These are phyloP conservation scores for Vitellaria paradoxa DNA, from an alignment of 179 eudicot species.

Conservation along the genomic window DNA sequence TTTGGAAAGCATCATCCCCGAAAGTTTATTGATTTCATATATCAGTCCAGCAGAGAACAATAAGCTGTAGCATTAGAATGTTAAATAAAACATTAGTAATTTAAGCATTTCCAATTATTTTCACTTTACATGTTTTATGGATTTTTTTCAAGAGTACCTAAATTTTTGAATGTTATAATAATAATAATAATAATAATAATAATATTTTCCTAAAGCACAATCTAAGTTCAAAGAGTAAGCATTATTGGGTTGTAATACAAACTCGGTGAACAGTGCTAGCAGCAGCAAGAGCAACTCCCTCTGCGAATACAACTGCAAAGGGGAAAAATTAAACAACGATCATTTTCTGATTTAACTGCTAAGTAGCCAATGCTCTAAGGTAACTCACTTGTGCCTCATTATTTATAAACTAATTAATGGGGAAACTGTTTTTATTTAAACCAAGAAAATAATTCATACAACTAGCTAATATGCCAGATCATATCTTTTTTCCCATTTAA, in stretches of 20 bases:
- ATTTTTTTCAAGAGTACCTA: too few species aligned
- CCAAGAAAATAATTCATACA: not conserved
- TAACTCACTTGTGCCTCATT: not conserved
- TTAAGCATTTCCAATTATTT: too few species aligned
- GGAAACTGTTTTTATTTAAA: not conserved
- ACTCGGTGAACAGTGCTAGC: conserved; percentile 81
- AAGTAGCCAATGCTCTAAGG: not conserved
- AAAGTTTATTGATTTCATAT: conserved; percentile 75
- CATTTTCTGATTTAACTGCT: not conserved
- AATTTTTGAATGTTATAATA: too few species aligned
- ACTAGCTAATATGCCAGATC: not conserved
- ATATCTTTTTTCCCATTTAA: too few species aligned
- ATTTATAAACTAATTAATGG: not conserved
- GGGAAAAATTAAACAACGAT: conserved; percentile 1
- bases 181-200: not conserved
- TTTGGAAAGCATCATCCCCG: conserved; percentile 42
- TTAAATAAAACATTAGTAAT: conserved; percentile 1
- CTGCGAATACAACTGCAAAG: conserved; percentile 66
- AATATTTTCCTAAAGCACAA: not conserved
- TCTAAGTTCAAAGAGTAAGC: not conserved
- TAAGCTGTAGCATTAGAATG: conserved; percentile 70
- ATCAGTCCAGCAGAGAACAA: conserved; percentile 71
- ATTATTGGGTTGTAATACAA: conserved; percentile 79
- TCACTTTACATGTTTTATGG: too few species aligned
- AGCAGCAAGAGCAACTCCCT: conserved; percentile 69